These are phyloP conservation scores for Eucalyptus guilfoylei DNA, from an alignment of 345 rosid species.

Conservation along the genomic window DNA sequence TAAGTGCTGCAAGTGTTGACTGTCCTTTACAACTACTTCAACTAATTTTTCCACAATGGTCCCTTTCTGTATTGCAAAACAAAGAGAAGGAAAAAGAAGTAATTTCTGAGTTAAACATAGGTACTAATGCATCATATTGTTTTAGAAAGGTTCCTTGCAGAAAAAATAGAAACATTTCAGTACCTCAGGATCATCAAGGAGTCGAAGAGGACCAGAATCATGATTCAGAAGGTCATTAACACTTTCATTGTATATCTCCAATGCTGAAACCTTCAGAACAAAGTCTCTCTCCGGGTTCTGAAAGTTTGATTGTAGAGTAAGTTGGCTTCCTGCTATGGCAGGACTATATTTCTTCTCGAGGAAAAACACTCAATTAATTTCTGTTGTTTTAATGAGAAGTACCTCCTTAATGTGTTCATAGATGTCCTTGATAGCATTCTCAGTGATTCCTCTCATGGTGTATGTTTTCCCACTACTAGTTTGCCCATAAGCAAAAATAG, in stretches of 20 bases:
- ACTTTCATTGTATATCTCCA: slow-evolving; percentile 92
- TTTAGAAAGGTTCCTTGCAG: neutral
- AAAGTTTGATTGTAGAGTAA: neutral
- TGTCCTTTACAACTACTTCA: slow-evolving; percentile 72
- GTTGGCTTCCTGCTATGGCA: neutral
- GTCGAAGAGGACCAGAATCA: slow-evolving; percentile 76
- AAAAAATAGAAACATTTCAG: neutral
- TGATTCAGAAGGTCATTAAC: slow-evolving; percentile 76
- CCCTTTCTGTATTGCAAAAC: slow-evolving; percentile 54
- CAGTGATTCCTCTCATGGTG: slow-evolving; percentile 86
- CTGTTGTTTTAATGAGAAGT: neutral
- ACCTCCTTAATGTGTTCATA: slow-evolving; percentile 61
- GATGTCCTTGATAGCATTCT: slow-evolving; percentile 63
- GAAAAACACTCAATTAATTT: neutral
- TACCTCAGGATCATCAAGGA: slow-evolving; percentile 98
- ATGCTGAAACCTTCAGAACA: slow-evolving; percentile 67
- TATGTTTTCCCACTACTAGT: slow-evolving; percentile 90
- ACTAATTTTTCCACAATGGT: slow-evolving; percentile 71
- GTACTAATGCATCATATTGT: neutral
- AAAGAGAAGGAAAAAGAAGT: neutral
- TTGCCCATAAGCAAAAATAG: slow-evolving; percentile 91
- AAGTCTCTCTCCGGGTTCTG: slow-evolving; percentile 73
- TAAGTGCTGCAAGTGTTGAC: slow-evolving; percentile 66
- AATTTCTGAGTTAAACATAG: neutral
- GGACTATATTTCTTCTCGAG: neutral